Conservation (phyloP, 2,329 filamentous ascomycete species). For the Clonostachys sp. region DNA sequence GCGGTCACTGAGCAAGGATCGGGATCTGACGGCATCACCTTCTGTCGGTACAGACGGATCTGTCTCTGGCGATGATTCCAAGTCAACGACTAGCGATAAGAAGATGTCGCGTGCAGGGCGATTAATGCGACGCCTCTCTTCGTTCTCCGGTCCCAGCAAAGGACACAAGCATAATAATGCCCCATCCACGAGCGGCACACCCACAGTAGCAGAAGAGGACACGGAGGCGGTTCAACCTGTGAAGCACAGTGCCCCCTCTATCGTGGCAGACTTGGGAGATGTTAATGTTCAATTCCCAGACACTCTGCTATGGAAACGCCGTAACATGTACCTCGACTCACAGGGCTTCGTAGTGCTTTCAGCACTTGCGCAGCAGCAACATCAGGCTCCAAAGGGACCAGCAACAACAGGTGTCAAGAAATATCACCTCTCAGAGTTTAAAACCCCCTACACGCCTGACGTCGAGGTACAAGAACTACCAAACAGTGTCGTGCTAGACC, state of each 20-base stretch:
- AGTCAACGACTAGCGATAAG: slow-evolving; percentile 32
- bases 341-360: slow-evolving; percentile 75
- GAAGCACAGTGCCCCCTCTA: slow-evolving; percentile 12
- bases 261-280: slow-evolving; percentile 73
- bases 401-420: slow-evolving; percentile 51
- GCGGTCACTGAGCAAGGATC: slow-evolving; percentile 29
- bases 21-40: slow-evolving; percentile 27
- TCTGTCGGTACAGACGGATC: slow-evolving; percentile 30
- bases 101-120: slow-evolving; percentile 48
- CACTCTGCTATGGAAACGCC: slow-evolving; percentile 91
- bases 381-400: background rate
- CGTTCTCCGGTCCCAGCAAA: slow-evolving; percentile 38
- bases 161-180: slow-evolving; percentile 25
- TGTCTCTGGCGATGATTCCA: slow-evolving; percentile 38
- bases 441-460: slow-evolving; percentile 74
- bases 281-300: slow-evolving; percentile 98
- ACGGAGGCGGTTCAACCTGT: background rate
- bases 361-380: slow-evolving; percentile 1
- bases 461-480: slow-evolving; percentile 90
- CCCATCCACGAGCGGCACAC: slow-evolving; percentile 42
- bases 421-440: slow-evolving; percentile 84
- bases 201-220: slow-evolving; percentile 46
- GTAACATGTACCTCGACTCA: slow-evolving; percentile 80
- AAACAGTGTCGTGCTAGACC: slow-evolving; percentile 68
- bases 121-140: slow-evolving; percentile 56